phyloP scores from a whole-genome alignment of 768 basidiomycete species.

The Lactarius sp. region DNA sequence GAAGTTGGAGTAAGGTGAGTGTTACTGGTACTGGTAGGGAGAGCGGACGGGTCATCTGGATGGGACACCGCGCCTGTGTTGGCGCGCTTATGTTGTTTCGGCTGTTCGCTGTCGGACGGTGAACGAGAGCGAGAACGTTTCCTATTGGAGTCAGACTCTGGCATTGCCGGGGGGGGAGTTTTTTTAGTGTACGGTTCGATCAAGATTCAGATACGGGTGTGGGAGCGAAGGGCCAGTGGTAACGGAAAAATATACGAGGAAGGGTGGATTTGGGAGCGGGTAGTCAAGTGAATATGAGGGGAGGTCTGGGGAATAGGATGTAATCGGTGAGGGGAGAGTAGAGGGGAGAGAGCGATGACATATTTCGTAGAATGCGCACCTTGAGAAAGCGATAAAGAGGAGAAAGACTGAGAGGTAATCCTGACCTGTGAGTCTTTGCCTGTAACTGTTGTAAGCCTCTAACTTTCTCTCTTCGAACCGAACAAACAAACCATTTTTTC shows the following conservation, averaged over 20 bases:
- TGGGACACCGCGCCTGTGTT: conserved; percentile 69
- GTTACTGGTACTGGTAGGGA: conserved; percentile 41
- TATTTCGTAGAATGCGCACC: conserved; percentile 21
- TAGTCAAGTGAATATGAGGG: conserved; percentile 24
- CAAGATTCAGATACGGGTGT: conserved; percentile 40
- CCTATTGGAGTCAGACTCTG: conserved; percentile 80
- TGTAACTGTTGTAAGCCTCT: neutral
- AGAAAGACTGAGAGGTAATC: neutral
- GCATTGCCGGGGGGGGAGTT: conserved; percentile 53
- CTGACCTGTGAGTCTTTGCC: too few relatives aligned
- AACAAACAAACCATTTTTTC: neutral
- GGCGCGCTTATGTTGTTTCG: conserved; percentile 77
- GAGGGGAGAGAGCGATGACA: conserved; percentile 29
- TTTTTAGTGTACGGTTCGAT: conserved; percentile 28
- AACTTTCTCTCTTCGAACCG: conserved; percentile 3
- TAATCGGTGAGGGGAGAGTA: conserved; percentile 31
- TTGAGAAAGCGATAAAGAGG: conserved; percentile 12
- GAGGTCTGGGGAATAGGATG: conserved; percentile 26
- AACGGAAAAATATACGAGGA: conserved; percentile 31
- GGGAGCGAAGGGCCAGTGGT: conserved; percentile 29
- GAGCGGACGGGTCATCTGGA: conserved; percentile 35
- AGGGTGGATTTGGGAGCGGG: conserved; percentile 25
- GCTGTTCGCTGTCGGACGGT: conserved; percentile 72
- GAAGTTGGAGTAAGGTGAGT: conserved; percentile 37
- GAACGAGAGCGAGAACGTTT: conserved; percentile 87